Evolutionary conservation across 441 rosid genomes (phyloP), one percentile per base, ranked within the genome.

Genomic region (Erodium moschatum): DNA sequence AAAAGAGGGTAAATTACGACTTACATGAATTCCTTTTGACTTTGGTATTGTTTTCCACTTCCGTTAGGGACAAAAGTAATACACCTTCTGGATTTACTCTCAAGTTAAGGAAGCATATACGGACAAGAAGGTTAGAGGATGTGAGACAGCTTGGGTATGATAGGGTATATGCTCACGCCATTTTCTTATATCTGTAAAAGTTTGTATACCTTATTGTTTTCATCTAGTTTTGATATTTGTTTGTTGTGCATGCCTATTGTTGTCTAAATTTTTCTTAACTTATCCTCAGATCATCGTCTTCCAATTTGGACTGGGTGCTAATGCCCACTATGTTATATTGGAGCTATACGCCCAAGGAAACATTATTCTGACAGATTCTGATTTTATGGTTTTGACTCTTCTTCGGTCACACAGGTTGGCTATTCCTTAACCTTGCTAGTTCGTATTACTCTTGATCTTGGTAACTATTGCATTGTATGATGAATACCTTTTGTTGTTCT

Each of bases 331-430:
- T 80, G 86, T 91, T 42, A 89, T 94, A 70, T 62, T 94, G 89
- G 98, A 94, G 87, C 75, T 94, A 78, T 94, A 89, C 76, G 96
- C 98, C 40, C 98, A 91, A 86, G 98, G 97, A 77, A 94, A 94
- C 79, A 87, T 94, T 68, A 74, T 94, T 64, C 97, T 94, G 27
- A 83, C 96, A n/a, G 97, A 94, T 82, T 85, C 92, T 67, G 97
- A 91, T 54, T 89, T 87, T 72, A 88, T 73, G 44, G 92, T 94
- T 69, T 72, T 94, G 82, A 91, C 99, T 9, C 99, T 94, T 66
- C 96, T 89, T 65, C 96, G 99, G 2, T 94, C 99, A 0, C 99
- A 94, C 76, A 86, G 99, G 99, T 91, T 75, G 48, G 81, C 69
- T 56, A 50, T 80, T 27, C 60, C 35, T 52, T 73, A 33, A 11